Evolutionary conservation across 768 basidiomycete genomes (phyloP).

Genomic region (Amanita pallidorosea): DNA sequence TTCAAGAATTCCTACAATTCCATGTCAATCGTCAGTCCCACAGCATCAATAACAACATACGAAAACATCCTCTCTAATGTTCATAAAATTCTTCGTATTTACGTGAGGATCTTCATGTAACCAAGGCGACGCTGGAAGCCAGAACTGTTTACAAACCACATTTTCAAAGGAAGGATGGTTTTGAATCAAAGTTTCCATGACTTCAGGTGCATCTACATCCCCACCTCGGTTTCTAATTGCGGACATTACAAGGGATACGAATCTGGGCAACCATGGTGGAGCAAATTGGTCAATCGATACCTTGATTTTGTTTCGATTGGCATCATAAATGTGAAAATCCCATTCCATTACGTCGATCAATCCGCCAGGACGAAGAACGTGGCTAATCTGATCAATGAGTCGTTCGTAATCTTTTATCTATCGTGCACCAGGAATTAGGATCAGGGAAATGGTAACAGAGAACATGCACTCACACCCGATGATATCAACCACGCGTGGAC

Average conservation of each 20-base stretch:
- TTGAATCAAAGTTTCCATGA: conserved; percentile 43
- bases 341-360: conserved; percentile 59
- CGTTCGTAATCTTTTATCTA: conserved; percentile 61
- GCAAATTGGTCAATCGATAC: conserved; percentile 29
- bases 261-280: conserved; percentile 51
- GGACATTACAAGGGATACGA: conserved; percentile 42
- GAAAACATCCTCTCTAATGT: conserved; percentile 48
- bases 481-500: conserved; percentile 64
- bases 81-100: conserved; percentile 24
- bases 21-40: neutral
- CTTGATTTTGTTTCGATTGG: conserved; percentile 32
- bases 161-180: conserved; percentile 49
- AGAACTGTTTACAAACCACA: conserved; percentile 46
- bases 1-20: conserved; percentile 46
- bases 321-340: conserved; percentile 55
- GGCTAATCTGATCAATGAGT: conserved; percentile 57
- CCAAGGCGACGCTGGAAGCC: conserved; percentile 53
- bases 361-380: conserved; percentile 60
- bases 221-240: conserved; percentile 52
- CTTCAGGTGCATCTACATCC: conserved; percentile 47
- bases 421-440: conserved; percentile 6
- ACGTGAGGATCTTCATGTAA: conserved; percentile 25
- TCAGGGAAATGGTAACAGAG: neutral
- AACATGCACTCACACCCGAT: conserved; percentile 46
- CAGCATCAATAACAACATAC: conserved; percentile 20